Conservation (phyloP, 2,329 filamentous ascomycete genomes). For the Aspergillus sp. region DNA sequence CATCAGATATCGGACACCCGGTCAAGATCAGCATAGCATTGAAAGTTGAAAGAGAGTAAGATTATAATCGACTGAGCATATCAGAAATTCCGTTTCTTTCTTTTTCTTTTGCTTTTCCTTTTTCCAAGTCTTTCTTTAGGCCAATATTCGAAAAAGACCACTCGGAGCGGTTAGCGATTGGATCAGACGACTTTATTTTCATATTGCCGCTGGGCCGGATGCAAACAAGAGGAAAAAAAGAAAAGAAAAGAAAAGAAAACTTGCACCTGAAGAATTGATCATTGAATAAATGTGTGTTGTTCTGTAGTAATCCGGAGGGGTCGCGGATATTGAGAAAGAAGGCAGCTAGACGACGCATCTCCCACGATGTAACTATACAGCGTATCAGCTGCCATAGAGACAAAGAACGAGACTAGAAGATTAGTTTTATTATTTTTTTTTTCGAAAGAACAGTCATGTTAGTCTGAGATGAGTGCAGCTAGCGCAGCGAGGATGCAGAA, state of each 20-base stretch:
- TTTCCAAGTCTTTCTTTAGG: background rate
- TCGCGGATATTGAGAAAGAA: background rate
- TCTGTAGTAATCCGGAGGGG: background rate
- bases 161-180: background rate
- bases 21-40: background rate
- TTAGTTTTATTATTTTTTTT: too few species aligned
- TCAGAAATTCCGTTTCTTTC: background rate
- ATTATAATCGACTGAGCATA: background rate
- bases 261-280: background rate
- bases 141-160: background rate
- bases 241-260: background rate
- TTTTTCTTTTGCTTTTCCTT: background rate
- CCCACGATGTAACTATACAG: background rate
- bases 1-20: background rate
- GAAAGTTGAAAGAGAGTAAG: background rate
- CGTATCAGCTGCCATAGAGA: background rate
- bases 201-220: too few species aligned
- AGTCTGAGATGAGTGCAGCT: background rate
- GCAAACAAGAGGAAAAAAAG: background rate
- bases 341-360: background rate
- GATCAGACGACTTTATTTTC: background rate
- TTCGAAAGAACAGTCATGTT: background rate
- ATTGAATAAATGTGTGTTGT: background rate
- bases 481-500: background rate
- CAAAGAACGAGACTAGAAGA: background rate